Conservation (phyloP, 2,329 filamentous ascomycete genomes). For the Fusarium papillatum region DNA sequence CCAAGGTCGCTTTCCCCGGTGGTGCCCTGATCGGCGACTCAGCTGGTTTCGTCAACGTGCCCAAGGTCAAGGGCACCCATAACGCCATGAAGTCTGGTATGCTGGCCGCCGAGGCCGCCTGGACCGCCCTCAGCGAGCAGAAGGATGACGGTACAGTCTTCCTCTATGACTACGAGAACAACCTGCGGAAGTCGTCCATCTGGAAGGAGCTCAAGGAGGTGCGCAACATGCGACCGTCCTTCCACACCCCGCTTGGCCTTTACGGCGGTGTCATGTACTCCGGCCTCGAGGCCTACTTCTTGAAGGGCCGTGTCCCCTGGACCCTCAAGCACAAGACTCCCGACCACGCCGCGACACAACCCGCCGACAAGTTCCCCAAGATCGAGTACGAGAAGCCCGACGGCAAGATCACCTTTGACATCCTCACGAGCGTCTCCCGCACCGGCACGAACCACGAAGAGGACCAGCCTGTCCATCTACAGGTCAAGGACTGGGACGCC, state of each 20-base stretch:
- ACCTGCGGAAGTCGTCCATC: slow-evolving; percentile 86
- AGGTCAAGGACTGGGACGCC: slow-evolving; percentile 95
- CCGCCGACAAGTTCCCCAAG: slow-evolving; percentile 83
- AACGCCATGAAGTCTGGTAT: slow-evolving; percentile 98
- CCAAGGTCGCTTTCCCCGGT: slow-evolving; percentile 96
- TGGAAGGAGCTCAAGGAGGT: slow-evolving; percentile 97
- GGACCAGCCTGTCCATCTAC: slow-evolving; percentile 96
- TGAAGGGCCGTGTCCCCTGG: slow-evolving; percentile 91
- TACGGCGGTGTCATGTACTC: slow-evolving; percentile 95
- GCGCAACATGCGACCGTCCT: slow-evolving; percentile 97
- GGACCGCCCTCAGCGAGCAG: slow-evolving; percentile 74
- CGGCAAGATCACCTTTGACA: slow-evolving; percentile 94
- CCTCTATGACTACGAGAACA: slow-evolving; percentile 93
- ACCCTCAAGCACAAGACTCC: slow-evolving; percentile 87
- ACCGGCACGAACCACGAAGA: slow-evolving; percentile 99
- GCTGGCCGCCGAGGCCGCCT: slow-evolving; percentile 93
- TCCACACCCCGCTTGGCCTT: slow-evolving; percentile 88
- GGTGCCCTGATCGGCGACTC: slow-evolving; percentile 97
- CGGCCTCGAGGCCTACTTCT: slow-evolving; percentile 88
- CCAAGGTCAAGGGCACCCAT: slow-evolving; percentile 98
- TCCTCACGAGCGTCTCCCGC: slow-evolving; percentile 93
- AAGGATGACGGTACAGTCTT: slow-evolving; percentile 80
- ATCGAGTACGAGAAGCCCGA: slow-evolving; percentile 99
- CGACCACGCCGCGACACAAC: slow-evolving; percentile 85
- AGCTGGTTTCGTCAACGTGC: slow-evolving; percentile 96